Evolutionary conservation across 768 basidiomycete species (phyloP).

Genomic region (Boletus insuetus): DNA sequence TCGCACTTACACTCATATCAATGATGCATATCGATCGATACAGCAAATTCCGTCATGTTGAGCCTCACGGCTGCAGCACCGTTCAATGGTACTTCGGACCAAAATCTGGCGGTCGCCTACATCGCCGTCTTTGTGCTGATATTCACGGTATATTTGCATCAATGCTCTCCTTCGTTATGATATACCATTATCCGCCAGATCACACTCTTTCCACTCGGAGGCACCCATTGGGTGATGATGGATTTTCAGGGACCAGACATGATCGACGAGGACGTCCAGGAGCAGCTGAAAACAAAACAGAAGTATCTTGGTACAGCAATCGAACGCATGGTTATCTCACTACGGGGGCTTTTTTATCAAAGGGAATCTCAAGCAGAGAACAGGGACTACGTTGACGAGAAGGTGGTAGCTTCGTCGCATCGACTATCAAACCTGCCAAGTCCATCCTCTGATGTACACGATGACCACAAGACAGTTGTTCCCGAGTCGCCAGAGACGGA

Average conservation of each 20-base stretch:
- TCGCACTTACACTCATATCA: background rate
- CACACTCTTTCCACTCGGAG: constrained; percentile 65
- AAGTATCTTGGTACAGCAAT: constrained; percentile 12
- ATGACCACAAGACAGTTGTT: background rate
- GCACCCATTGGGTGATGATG: constrained; percentile 49
- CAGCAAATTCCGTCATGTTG: constrained; percentile 65
- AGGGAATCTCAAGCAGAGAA: background rate
- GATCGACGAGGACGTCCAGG: constrained; percentile 52
- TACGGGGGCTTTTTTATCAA: background rate
- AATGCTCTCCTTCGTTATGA: background rate
- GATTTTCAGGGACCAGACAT: constrained; percentile 68
- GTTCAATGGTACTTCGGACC: constrained; percentile 56
- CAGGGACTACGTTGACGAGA: constrained; percentile 8
- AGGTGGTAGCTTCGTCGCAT: background rate
- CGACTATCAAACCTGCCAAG: background rate
- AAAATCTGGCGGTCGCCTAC: constrained; percentile 64
- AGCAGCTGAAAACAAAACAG: constrained; percentile 41
- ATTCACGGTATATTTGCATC: constrained; percentile 45
- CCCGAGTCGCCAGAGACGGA: background rate
- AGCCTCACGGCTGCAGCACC: constrained; percentile 60
- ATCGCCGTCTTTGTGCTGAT: constrained; percentile 60
- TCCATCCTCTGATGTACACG: background rate
- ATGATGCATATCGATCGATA: background rate
- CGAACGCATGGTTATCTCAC: constrained; percentile 8
- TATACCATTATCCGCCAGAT: constrained; percentile 35